A percentile compares a stretch with the other conserved stretches of the same genome.
phyloP scores from a whole-genome alignment of 2,329 filamentous ascomycete species.

The Verticillium zaregamsianum region DNA sequence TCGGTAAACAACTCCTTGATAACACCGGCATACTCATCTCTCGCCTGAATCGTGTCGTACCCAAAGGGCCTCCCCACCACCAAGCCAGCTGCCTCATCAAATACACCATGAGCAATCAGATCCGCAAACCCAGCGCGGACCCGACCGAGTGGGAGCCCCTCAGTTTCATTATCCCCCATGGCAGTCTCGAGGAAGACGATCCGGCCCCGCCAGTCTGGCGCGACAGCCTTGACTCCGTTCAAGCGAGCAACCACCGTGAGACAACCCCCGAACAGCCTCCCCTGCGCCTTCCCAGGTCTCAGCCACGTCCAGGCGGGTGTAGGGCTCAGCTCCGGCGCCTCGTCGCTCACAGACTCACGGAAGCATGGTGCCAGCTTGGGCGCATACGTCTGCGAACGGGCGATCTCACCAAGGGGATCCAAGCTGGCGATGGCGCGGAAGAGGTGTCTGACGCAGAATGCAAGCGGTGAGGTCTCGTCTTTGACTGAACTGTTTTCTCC shows the following conservation, averaged over 20 bases:
- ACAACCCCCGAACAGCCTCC: conserved; percentile 39
- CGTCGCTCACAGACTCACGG: conserved; percentile 15
- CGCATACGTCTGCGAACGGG: too few species aligned
- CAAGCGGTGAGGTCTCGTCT: conserved; percentile 21
- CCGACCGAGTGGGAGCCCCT: conserved; percentile 20
- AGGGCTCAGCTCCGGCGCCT: conserved; percentile 21
- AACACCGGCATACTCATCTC: too few species aligned
- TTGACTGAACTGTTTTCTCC: conserved; percentile 20
- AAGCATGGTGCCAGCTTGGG: conserved; percentile 10
- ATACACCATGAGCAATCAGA: conserved; percentile 34
- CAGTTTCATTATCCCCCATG: conserved; percentile 18
- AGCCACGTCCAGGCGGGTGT: conserved; percentile 32
- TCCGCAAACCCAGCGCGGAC: conserved; percentile 33
- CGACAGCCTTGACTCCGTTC: conserved; percentile 24
- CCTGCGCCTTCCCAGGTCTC: conserved; percentile 28
- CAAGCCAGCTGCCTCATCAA: conserved; percentile 34
- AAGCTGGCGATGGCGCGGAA: conserved; percentile 22
- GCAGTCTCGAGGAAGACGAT: conserved; percentile 39
- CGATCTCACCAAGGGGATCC: conserved; percentile 23
- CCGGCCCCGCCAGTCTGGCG: conserved; percentile 30
- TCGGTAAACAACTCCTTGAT: too few species aligned
- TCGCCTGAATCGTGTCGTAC: too few species aligned
- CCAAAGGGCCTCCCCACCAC: not conserved
- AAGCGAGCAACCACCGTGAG: conserved; percentile 35
- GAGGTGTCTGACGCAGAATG: conserved; percentile 25